A percentile compares a stretch with the other conserved stretches of the same genome.
Conservation (phyloP, 2,329 filamentous ascomycete species). For the Scedosporium dehoogii region DNA sequence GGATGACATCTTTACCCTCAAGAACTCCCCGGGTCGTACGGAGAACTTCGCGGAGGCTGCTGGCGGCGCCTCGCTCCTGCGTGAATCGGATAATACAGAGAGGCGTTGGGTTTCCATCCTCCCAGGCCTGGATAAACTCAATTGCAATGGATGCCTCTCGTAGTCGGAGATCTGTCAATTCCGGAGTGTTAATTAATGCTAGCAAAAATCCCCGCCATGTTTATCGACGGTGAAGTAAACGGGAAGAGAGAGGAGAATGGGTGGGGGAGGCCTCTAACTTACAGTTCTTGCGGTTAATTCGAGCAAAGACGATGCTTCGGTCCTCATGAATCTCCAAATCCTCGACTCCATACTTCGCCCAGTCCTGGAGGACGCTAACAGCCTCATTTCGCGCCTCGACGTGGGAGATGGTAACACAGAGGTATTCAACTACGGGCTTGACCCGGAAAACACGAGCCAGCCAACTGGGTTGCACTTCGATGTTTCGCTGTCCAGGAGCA, state of each 20-base stretch:
- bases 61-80: slow-evolving; percentile 84
- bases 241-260: not conserved
- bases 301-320: slow-evolving; percentile 69
- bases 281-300: slow-evolving; percentile 71
- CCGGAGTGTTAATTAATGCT: not conserved
- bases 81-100: slow-evolving; percentile 78
- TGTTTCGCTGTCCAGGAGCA: slow-evolving; percentile 33
- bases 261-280: slow-evolving; percentile 26
- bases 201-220: no score
- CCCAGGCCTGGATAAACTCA: slow-evolving; percentile 81
- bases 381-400: slow-evolving; percentile 70
- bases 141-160: slow-evolving; percentile 82
- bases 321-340: slow-evolving; percentile 71
- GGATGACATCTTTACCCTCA: slow-evolving; percentile 52
- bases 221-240: not conserved
- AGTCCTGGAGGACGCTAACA: slow-evolving; percentile 63
- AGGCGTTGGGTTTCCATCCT: slow-evolving; percentile 67
- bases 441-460: slow-evolving; percentile 80
- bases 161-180: slow-evolving; percentile 58
- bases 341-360: slow-evolving; percentile 72
- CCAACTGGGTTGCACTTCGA: slow-evolving; percentile 71
- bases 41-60: slow-evolving; percentile 75
- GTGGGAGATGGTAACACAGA: slow-evolving; percentile 63
- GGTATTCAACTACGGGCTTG: slow-evolving; percentile 65
- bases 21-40: slow-evolving; percentile 66